phyloP scores from a whole-genome alignment of 805 yeast species.

The Monosporozyma siamensis region DNA sequence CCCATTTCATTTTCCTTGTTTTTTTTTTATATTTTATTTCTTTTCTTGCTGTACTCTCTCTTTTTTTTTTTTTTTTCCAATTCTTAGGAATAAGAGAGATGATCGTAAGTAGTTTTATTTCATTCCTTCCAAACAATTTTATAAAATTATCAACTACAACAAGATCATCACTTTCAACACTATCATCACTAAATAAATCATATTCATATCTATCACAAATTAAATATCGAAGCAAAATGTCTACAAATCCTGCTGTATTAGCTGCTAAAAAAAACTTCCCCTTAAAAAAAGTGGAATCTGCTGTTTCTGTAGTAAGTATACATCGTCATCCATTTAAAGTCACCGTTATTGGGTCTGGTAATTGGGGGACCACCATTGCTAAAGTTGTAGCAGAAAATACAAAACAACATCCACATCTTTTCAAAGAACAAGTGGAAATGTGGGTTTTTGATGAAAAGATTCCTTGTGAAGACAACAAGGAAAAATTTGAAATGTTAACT shows the following conservation, averaged over 20 bases:
- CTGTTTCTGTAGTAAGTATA: slow-evolving; percentile 6
- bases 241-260: background rate
- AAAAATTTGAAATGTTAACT: slow-evolving; percentile 51
- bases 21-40: too few species aligned
- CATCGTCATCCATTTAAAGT: slow-evolving; percentile 39
- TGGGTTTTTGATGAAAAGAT: slow-evolving; percentile 91
- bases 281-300: slow-evolving; percentile 5
- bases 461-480: slow-evolving; percentile 65
- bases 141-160: too few species aligned
- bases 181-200: background rate
- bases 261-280: background rate
- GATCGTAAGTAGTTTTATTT: too few species aligned
- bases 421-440: slow-evolving; percentile 73
- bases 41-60: too few species aligned
- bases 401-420: slow-evolving; percentile 58
- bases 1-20: too few species aligned
- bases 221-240: background rate
- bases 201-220: background rate
- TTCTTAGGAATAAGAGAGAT: too few species aligned
- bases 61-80: too few species aligned
- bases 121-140: too few species aligned
- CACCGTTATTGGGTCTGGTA: slow-evolving; percentile 89
- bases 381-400: slow-evolving; percentile 89
- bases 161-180: background rate
- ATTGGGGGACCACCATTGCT: slow-evolving; percentile 97